Conservation (phyloP, 305 asterid species). For the Galium porrigens region DNA sequence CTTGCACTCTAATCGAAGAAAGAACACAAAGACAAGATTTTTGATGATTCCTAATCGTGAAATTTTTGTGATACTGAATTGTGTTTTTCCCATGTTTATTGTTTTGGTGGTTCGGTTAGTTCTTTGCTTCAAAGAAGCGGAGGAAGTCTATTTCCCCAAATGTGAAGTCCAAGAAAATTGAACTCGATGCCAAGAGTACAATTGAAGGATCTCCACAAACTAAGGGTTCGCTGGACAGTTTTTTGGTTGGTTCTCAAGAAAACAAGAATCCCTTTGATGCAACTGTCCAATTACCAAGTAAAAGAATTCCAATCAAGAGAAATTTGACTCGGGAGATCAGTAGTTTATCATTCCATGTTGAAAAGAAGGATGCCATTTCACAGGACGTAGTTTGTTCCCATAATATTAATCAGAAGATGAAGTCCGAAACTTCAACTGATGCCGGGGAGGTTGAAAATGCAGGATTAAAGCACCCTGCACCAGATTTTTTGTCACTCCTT, state of each 20-base stretch:
- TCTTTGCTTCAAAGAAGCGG: conserved; percentile 71
- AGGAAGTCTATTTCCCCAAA: conserved; percentile 59
- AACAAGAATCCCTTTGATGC: conserved; percentile 24
- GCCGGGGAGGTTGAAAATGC: conserved; percentile 24
- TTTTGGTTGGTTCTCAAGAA: conserved; percentile 42
- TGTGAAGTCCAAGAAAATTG: conserved; percentile 38
- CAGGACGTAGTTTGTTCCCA: conserved; percentile 18
- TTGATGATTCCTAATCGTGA: not conserved
- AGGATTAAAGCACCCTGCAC: conserved; percentile 49
- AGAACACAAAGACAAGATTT: not conserved
- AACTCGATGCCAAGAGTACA: conserved; percentile 40
- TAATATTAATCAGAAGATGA: conserved; percentile 21
- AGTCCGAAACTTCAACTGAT: conserved; percentile 19
- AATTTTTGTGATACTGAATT: not conserved
- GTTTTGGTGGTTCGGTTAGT: conserved; percentile 32
- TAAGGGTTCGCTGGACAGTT: conserved; percentile 51
- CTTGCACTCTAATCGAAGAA: not conserved
- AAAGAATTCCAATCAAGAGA: conserved; percentile 33
- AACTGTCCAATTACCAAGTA: conserved; percentile 20
- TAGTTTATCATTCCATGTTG: conserved; percentile 28
- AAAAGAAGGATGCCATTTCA: conserved; percentile 16
- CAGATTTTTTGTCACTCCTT: conserved; percentile 50
- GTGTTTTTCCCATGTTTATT: not conserved
- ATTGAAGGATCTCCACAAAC: conserved; percentile 52
- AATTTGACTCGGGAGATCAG: conserved; percentile 43